Evolutionary conservation across 192 early-diverging fungal genomes (phyloP), one percentile per base, ranked within the genome.

Genomic region (Coemansia sp.): DNA sequence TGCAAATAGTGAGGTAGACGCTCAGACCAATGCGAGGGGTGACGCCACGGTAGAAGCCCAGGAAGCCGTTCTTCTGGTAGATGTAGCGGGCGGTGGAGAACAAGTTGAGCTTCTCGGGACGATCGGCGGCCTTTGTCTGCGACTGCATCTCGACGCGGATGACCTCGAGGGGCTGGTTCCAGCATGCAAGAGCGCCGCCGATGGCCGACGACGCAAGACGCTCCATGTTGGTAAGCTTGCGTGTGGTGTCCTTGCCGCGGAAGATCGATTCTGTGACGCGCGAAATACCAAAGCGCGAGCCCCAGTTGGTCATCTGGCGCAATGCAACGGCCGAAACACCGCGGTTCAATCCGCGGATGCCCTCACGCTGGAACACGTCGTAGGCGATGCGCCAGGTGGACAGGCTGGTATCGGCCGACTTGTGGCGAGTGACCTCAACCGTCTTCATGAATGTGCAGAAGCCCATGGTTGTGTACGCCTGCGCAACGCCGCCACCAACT

Each of bases 381-480:
- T 72, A 66, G 6, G 97, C 97, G 43, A 96, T 86, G 40, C 87
- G 85, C 69, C 91, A 86, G 39, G 95, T 95, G 10, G 94, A 95
- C 48, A 85, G 66, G 8, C 82, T 61, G 26, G 84, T 79, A n/a
- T 77, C 85, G 18, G 84, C 85, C 37, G 85, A 81, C 84, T 98
- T 98, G 85, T 94, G 93, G 48, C 95, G 89, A 7, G 97, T 99
- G 33, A 99, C 95, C 68, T 99, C 97, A n/a, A 93, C 92, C 3
- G 96, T 97, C 86, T 95, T 94, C 96, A 98, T 97, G 81, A 97
- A 97, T 0, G 96, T 99, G 79, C 95, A 97, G 83, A 97, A 97
- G n/a, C 97, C 97, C 97, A 99, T 99, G 23, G 97, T 99, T 46
- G 95, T 90, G 84, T 97, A 99, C 0, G 95, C 94, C 85, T 96